Percentiles rank a stretch among this genome's conserved stretches.
These are phyloP conservation scores for Corymbia maculata DNA, from an alignment of 345 rosid genomes.

Conservation along the genomic window DNA sequence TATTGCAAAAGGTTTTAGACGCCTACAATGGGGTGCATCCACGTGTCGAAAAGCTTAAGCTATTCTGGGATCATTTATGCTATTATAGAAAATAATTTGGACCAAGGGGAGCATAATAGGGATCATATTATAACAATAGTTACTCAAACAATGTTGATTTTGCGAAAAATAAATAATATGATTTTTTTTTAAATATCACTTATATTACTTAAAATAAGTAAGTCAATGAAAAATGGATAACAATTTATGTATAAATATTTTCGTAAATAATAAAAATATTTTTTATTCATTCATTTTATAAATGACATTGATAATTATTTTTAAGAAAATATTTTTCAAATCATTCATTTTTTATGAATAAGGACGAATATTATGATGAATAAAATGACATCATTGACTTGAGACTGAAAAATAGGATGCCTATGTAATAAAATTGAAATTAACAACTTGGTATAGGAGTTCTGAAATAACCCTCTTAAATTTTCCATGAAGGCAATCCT, in stretches of 20 bases:
- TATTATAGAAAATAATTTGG: neutral
- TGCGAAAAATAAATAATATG: neutral
- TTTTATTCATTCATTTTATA: neutral
- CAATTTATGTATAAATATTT: neutral
- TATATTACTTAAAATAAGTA: neutral
- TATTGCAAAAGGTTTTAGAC: neutral
- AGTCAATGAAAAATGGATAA: neutral
- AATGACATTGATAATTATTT: accelerated
- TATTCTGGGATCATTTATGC: neutral
- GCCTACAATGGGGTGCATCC: neutral
- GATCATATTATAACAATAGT: neutral
- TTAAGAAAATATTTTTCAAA: neutral
- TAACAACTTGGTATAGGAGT: neutral
- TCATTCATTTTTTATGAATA: neutral
- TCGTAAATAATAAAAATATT: neutral
- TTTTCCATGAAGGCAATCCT: neutral
- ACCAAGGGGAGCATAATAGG: neutral
- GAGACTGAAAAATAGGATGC: neutral
- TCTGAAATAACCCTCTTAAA: neutral
- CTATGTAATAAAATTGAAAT: neutral
- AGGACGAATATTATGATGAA: no score
- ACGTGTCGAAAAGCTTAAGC: neutral
- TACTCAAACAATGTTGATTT: neutral
- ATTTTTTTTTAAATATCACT: neutral
- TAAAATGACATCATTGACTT: neutral